These are phyloP conservation scores for Eremochloa ophiuroides DNA, from an alignment of 176 grass and related monocot species.

Conservation along the genomic window DNA sequence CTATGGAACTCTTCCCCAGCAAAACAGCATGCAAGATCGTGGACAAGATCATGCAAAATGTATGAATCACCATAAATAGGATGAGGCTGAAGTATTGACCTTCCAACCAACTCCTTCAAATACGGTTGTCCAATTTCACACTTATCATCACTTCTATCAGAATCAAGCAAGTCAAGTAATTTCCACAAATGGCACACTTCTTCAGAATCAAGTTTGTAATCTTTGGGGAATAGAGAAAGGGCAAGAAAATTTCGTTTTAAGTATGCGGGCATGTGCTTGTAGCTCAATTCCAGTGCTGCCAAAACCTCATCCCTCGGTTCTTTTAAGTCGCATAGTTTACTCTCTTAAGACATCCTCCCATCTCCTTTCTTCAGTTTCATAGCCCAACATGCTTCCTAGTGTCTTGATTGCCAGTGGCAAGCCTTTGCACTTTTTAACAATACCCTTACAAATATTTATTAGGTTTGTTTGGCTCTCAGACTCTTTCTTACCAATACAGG, in stretches of 20 bases:
- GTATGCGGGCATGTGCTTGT: no score
- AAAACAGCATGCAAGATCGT: background rate
- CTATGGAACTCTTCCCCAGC: background rate
- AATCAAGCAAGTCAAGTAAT: conserved; percentile 12
- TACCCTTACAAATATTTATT: background rate
- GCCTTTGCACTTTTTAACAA: no score
- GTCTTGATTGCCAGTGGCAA: no score
- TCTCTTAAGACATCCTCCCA: no score
- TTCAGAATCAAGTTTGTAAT: no score
- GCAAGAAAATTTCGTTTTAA: no score
- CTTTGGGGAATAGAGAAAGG: no score
- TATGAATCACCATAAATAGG: background rate
- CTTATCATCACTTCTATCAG: background rate
- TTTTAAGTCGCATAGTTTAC: no score
- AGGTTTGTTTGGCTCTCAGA: background rate
- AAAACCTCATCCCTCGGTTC: no score
- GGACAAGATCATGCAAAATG: background rate
- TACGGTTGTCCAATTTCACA: conserved; percentile 1
- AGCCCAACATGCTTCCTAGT: no score
- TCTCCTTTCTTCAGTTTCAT: no score
- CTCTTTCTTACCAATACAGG: background rate
- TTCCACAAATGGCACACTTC: conserved; percentile 11
- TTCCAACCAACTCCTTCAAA: conserved; percentile 25
- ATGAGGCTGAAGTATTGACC: background rate
- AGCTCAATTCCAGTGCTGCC: no score